A percentile compares a stretch with the other conserved stretches of the same genome.
These are phyloP conservation scores for Zopfochytrium polystomum DNA, from an alignment of 371 early-diverging fungal species.

Conservation along the genomic window DNA sequence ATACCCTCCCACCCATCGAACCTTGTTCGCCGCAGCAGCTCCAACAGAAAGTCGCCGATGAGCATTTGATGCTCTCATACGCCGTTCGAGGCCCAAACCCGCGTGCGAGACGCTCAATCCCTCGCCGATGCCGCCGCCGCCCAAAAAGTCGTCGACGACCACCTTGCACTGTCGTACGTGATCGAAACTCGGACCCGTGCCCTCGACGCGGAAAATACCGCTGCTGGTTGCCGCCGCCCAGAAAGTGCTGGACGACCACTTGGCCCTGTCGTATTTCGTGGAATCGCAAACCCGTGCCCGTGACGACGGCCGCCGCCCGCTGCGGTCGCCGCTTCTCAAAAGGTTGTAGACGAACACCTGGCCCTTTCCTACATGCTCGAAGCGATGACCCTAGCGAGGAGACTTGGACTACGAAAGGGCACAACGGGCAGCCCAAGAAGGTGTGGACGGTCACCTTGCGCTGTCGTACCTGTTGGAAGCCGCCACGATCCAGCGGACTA, in stretches of 20 bases:
- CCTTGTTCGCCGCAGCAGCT: no score
- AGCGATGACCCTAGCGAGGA: background rate
- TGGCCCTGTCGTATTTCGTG: background rate
- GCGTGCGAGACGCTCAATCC: background rate
- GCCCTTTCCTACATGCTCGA: slow-evolving; percentile 4
- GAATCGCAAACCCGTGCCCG: background rate
- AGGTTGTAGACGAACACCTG: slow-evolving; percentile 3
- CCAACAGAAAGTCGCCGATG: slow-evolving; percentile 5
- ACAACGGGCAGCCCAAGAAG: background rate
- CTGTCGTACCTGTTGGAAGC: background rate
- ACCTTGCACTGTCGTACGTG: background rate
- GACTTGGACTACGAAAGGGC: background rate
- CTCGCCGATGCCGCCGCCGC: background rate
- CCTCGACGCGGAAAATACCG: no score
- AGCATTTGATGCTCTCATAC: slow-evolving; percentile 4
- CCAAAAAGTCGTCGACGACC: background rate
- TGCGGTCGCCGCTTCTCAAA: background rate
- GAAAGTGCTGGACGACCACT: slow-evolving; percentile 4
- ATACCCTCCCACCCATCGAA: no score
- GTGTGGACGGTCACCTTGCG: background rate
- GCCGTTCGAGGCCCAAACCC: slow-evolving; percentile 4
- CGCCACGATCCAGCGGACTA: background rate
- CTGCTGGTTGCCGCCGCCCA: no score
- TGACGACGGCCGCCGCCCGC: background rate
- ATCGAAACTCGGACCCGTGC: slow-evolving; percentile 1